Evolutionary conservation across 371 early-diverging fungal species (phyloP).

Genomic region (Mucor irregularis): DNA sequence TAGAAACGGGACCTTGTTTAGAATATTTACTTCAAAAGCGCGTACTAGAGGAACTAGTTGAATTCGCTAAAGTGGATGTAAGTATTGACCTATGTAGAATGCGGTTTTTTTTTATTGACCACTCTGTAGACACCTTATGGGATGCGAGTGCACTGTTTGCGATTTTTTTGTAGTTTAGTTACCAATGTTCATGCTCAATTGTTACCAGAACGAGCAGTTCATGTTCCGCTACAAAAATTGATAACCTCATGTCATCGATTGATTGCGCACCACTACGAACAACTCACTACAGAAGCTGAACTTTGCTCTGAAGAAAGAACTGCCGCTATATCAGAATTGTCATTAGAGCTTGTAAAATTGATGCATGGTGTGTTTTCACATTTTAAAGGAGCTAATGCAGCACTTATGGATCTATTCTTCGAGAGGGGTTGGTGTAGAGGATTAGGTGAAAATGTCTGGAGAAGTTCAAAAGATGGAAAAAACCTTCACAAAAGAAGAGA

Average conservation of each 20-base stretch:
- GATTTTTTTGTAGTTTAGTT: slow-evolving; percentile 50
- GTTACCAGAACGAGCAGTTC: slow-evolving; percentile 54
- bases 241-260: slow-evolving; percentile 53
- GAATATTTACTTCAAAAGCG: slow-evolving; percentile 50
- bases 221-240: slow-evolving; percentile 52
- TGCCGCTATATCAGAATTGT: slow-evolving; percentile 47
- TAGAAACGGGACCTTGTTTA: slow-evolving; percentile 54
- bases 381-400: slow-evolving; percentile 54
- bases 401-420: slow-evolving; percentile 54
- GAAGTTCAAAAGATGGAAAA: slow-evolving; percentile 48
- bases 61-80: slow-evolving; percentile 57
- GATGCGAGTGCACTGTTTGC: slow-evolving; percentile 53
- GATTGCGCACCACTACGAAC: slow-evolving; percentile 49
- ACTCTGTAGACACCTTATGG: slow-evolving; percentile 50
- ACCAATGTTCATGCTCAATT: slow-evolving; percentile 54
- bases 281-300: slow-evolving; percentile 35
- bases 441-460: slow-evolving; percentile 51
- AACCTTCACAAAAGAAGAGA: slow-evolving; percentile 42
- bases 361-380: slow-evolving; percentile 56
- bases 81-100: not conserved
- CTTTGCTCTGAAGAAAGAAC: slow-evolving; percentile 45
- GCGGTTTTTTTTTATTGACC: not conserved
- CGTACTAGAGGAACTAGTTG: slow-evolving; percentile 50
- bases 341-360: slow-evolving; percentile 50
- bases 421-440: slow-evolving; percentile 58